Percentiles rank a stretch among this genome's conserved stretches.
Conservation (phyloP, 768 basidiomycete species). For the Trametes maxima region DNA sequence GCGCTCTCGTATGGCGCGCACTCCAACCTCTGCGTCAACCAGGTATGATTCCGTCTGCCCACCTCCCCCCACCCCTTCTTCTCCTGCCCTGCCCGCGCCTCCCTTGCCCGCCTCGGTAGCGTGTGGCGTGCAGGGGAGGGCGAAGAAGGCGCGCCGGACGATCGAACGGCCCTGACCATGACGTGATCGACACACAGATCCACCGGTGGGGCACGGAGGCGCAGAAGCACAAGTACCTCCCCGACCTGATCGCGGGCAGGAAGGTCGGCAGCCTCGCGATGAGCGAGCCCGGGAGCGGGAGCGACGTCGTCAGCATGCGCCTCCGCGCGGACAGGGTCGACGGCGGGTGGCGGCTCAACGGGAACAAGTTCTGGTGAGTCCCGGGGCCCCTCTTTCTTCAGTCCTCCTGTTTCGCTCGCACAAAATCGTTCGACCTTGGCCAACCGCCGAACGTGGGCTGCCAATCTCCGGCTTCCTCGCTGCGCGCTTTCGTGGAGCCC, state of each 20-base stretch:
- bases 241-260: conserved; percentile 75
- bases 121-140: no score
- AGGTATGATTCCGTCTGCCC: conserved; percentile 25
- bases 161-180: no score
- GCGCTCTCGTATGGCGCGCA: conserved; percentile 92
- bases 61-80: not conserved
- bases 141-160: no score
- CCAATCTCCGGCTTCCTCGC: not conserved
- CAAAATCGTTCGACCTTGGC: no score
- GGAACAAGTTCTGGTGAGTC: conserved; percentile 87
- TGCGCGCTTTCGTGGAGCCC: not conserved
- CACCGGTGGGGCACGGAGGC: conserved; percentile 79
- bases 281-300: conserved; percentile 91
- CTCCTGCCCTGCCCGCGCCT: not conserved
- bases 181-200: conserved; percentile 40
- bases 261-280: conserved; percentile 92
- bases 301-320: conserved; percentile 95
- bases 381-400: not conserved
- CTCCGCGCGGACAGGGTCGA: conserved; percentile 76
- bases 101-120: not conserved
- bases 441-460: no score
- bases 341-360: conserved; percentile 81
- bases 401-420: no score
- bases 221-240: conserved; percentile 86
- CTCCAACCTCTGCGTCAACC: conserved; percentile 78